phyloP scores from a whole-genome alignment of 768 basidiomycete species.

The Pleurotus tuber-regium region DNA sequence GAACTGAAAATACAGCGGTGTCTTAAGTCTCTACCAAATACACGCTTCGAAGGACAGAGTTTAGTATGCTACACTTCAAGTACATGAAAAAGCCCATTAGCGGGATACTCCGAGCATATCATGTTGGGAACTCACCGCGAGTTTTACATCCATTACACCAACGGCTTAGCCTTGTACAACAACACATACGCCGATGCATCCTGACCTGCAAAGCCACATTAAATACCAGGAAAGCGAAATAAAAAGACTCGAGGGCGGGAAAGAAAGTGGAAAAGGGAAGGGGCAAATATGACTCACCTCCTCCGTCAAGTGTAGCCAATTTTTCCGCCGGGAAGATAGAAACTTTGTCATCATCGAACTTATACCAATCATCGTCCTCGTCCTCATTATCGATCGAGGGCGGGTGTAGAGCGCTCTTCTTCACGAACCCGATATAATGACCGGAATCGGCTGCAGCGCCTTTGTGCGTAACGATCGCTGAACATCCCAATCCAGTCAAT shows the following conservation, averaged over 20 bases:
- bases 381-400: conserved; percentile 42
- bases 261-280: not conserved
- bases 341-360: conserved; percentile 96
- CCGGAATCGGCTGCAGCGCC: conserved; percentile 93
- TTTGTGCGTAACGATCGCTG: conserved; percentile 95
- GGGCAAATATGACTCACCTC: conserved; percentile 41
- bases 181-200: conserved; percentile 89
- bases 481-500: not conserved
- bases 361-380: conserved; percentile 87
- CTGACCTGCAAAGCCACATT: too few species aligned
- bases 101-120: too few species aligned
- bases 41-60: too few species aligned
- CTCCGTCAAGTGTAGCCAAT: conserved; percentile 81
- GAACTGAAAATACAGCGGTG: too few species aligned
- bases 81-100: too few species aligned
- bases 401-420: conserved; percentile 66
- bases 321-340: conserved; percentile 84
- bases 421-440: conserved; percentile 92
- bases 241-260: too few species aligned
- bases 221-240: too few species aligned
- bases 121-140: too few species aligned
- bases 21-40: too few species aligned
- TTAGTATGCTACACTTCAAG: too few species aligned
- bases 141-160: too few species aligned
- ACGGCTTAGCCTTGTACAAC: conserved; percentile 68